Percentiles rank a stretch among this genome's conserved stretches.
Evolutionary conservation across 495 filamentous ascomycete species (phyloP).

Genomic region (Pyrenopolyporus hunteri): DNA sequence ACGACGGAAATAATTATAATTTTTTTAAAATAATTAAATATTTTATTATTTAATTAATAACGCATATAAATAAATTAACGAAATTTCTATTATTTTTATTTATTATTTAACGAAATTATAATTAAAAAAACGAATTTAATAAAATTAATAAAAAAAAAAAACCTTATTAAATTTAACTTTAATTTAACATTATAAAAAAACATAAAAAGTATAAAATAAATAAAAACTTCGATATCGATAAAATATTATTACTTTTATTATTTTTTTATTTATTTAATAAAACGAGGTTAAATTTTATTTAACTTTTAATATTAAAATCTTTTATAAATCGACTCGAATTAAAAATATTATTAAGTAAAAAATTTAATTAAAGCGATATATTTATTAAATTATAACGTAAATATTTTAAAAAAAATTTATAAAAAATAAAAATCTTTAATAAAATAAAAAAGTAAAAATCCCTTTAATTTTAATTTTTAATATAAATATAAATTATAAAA

Average conservation of each 20-base stretch:
- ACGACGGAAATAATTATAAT: conserved; percentile 69
- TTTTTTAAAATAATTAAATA: conserved; percentile 78
- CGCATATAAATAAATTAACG: conserved; percentile 51
- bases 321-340: conserved; percentile 69
- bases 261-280: conserved; percentile 82
- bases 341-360: conserved; percentile 76
- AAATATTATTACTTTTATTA: conserved; percentile 78
- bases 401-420: conserved; percentile 66
- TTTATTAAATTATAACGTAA: conserved; percentile 68
- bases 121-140: conserved; percentile 45
- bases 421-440: conserved; percentile 57
- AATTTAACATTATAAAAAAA: conserved; percentile 80
- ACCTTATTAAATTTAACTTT: conserved; percentile 65
- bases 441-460: background rate
- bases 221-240: conserved; percentile 69
- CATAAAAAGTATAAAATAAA: conserved; percentile 78
- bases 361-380: conserved; percentile 69
- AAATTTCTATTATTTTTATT: conserved; percentile 52
- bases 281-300: conserved; percentile 71
- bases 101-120: conserved; percentile 52
- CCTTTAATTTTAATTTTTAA: background rate
- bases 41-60: conserved; percentile 61
- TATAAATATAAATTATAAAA: background rate
- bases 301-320: conserved; percentile 75
- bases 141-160: conserved; percentile 23